Evolutionary conservation across 2,329 filamentous ascomycete genomes (phyloP).

Genomic region (Lasiodiplodia hormozganensis): DNA sequence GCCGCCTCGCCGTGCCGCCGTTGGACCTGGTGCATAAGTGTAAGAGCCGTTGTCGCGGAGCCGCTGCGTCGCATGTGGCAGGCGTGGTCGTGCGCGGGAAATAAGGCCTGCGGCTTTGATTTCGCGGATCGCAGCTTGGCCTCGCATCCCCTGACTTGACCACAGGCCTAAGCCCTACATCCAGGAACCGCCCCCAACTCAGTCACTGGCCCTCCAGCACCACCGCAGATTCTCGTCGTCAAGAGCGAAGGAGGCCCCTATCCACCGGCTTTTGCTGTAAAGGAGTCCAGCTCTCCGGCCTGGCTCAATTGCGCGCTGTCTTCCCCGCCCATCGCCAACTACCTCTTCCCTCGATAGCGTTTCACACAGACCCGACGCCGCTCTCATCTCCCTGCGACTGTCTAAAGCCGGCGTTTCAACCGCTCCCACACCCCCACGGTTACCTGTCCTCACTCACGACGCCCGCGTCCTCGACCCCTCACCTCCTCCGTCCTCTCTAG

Average conservation of each 20-base stretch:
- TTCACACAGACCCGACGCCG: slow-evolving; percentile 15
- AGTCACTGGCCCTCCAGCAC: slow-evolving; percentile 23
- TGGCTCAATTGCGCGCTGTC: slow-evolving; percentile 14
- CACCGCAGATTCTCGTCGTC: neutral
- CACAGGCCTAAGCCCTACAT: slow-evolving; percentile 29
- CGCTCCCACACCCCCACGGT: slow-evolving; percentile 21
- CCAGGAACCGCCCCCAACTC: slow-evolving; percentile 27
- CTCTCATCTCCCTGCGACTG: slow-evolving; percentile 26
- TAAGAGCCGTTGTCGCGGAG: slow-evolving; percentile 7
- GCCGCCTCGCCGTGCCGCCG: neutral
- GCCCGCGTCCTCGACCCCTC: slow-evolving; percentile 2
- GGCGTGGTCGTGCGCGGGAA: slow-evolving; percentile 23
- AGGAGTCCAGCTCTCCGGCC: slow-evolving; percentile 10
- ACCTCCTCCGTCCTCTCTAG: neutral
- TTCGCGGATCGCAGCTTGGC: slow-evolving; percentile 27
- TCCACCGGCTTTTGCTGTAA: slow-evolving; percentile 9
- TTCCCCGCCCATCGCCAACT: neutral
- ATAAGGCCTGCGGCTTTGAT: slow-evolving; percentile 27
- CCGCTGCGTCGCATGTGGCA: slow-evolving; percentile 16
- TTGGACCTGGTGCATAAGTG: neutral
- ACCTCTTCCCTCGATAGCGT: slow-evolving; percentile 8
- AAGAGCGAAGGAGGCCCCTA: slow-evolving; percentile 28
- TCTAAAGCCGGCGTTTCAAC: slow-evolving; percentile 28
- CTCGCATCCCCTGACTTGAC: slow-evolving; percentile 26
- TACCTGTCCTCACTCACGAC: slow-evolving; percentile 17